Evolutionary conservation across 2,329 filamentous ascomycete species (phyloP), one percentile per base, ranked within the genome.

Genomic region (Emmonsia crescens): DNA sequence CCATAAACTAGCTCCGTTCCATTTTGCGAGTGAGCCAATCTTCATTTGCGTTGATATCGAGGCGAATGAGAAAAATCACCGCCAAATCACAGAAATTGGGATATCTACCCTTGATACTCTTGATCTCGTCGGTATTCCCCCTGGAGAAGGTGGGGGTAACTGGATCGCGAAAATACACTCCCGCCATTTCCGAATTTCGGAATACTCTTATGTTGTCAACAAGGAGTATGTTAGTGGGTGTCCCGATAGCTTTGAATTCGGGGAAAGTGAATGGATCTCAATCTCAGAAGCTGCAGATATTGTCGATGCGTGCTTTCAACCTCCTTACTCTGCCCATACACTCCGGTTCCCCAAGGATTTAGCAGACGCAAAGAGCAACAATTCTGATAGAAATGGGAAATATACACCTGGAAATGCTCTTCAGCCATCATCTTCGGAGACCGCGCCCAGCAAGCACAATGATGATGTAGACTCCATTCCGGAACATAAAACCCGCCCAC

Each of bases 11-110:
- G 74, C 74, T 2, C 78, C 79, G 0, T 80, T 79, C 62, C 62
- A 72, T 0, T 79, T 80, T 59, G 82, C 85, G 33, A 68, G 73
- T 12, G 77, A 80, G n/a, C 80, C 84, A 0, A 80, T 95, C 8
- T 88, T 96, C 67, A 79, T 96, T 62, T 85, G 83, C 64, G 79
- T 97, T 52, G 94, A 99, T 68, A 78, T 94, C 38, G 94, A 99
- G 73, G 85, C 87, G 1, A 89, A 86, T 62, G 94, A 99, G 72
- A 75, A 76, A 27, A 78, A 83, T 52, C 82, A 85, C 14, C 77
- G 80, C 40, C 78, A 83, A 14, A 82, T 97, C 62, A 96, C 92
- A 0, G 94, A 99, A 73, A 80, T 99, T 46, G 94, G 94, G 0
- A 79, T 99, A 48, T 87, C 90, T 1, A 86, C 87, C 2, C 79